Evolutionary conservation across 2,329 filamentous ascomycete species (phyloP).

Genomic region (Coniochaeta ligniaria): DNA sequence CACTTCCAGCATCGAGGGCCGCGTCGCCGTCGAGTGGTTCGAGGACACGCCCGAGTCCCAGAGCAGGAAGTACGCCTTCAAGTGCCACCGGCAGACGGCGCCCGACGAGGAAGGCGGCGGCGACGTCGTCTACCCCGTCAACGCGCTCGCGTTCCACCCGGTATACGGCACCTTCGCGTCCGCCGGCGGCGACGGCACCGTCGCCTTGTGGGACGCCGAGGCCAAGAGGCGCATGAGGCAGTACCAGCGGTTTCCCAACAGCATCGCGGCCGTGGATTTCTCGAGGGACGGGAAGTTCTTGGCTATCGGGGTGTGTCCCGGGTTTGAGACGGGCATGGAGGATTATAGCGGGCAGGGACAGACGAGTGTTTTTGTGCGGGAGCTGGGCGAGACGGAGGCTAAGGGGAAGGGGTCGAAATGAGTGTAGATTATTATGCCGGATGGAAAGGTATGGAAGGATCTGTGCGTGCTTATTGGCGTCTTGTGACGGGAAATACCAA

Average conservation of each 20-base stretch:
- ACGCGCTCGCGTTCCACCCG: constrained; percentile 83
- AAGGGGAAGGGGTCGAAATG: constrained; percentile 74
- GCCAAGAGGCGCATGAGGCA: constrained; percentile 85
- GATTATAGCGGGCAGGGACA: constrained; percentile 66
- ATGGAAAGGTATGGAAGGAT: not conserved
- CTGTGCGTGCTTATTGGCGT: not conserved
- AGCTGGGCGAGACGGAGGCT: constrained; percentile 81
- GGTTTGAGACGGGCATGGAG: constrained; percentile 82
- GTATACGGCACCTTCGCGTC: constrained; percentile 78
- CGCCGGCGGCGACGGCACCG: constrained; percentile 82
- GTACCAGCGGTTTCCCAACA: constrained; percentile 77
- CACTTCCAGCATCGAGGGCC: constrained; percentile 85
- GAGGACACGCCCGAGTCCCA: constrained; percentile 83
- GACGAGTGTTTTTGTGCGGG: constrained; percentile 72
- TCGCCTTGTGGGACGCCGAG: constrained; percentile 89
- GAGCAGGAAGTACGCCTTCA: constrained; percentile 95
- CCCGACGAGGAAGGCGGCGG: constrained; percentile 54
- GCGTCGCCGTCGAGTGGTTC: constrained; percentile 97
- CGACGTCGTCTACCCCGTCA: constrained; percentile 87
- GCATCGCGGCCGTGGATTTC: constrained; percentile 71
- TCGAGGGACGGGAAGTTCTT: constrained; percentile 69
- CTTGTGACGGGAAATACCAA: not conserved
- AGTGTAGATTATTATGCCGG: constrained; percentile 3
- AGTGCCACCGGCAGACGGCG: constrained; percentile 80
- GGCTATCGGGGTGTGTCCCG: constrained; percentile 75